Evolutionary conservation across 2,329 filamentous ascomycete species (phyloP), one percentile per base, ranked within the genome.

Genomic region (Hymenoscyphus scutula): DNA sequence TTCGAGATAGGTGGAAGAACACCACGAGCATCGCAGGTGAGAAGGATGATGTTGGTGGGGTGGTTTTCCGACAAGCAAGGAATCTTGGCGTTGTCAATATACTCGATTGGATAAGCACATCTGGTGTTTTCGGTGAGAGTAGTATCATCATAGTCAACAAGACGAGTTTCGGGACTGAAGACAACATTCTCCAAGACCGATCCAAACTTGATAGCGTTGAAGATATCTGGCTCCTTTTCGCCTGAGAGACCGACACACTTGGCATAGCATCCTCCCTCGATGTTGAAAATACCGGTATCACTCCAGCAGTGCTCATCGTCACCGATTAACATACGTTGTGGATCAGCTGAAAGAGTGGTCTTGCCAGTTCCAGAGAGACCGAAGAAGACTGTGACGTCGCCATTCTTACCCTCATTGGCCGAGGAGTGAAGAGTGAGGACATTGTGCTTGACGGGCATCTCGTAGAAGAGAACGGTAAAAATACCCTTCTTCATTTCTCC

Each of bases 241-340:
- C 89, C 93, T 25, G 95, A 97, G 62, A 99, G 89, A 70, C 94
- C 94, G 76, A 99, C 94, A 79, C 89, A 94, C 89, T 99, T 99
- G 79, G 95, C 95, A 81, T 99, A 99, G 86, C 95, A 99, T 69
- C 95, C 95, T 73, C 95, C 95, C 82, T 99, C 95, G 64, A 99
- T 99, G 86, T 99, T 99, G 89, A 99, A 99, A 76, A 99, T 88
- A 77, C 95, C 95, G 63, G 80, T 87, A 77, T 99, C 95, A 72
- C 89, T 93, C 95, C 95, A 99, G 89, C 95, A 98, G 86, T 99
- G 95, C 89, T 99, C 95, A 76, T 99, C 95, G 74, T 99, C 95
- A 76, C 95, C 95, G 73, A 99, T 99, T 74, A 99, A 82, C 69
- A 91, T 88, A 76, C 95, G 93, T 84, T 97, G 96, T 73, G 93